phyloP scores from a whole-genome alignment of 257 asterid genomes.

The Ligustrum vulgare region DNA sequence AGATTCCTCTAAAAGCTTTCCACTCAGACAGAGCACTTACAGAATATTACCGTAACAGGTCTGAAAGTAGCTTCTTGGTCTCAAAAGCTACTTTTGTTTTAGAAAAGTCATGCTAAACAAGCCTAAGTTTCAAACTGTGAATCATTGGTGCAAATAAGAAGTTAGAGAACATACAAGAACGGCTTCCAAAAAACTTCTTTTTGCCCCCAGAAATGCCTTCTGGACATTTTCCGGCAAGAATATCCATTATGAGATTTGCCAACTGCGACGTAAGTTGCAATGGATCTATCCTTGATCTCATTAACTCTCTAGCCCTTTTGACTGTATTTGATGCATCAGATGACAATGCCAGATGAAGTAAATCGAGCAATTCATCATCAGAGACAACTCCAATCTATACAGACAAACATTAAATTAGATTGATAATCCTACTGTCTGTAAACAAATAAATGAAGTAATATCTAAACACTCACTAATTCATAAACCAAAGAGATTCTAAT shows the following conservation, averaged over 20 bases:
- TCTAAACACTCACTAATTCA: conserved; percentile 63
- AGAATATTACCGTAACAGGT: too few species aligned
- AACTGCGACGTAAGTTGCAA: conserved; percentile 84
- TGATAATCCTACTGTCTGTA: not conserved
- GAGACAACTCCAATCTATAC: conserved; percentile 86
- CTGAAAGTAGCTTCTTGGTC: too few species aligned
- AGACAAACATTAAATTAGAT: conserved; percentile 22
- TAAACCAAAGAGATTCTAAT: conserved; percentile 68
- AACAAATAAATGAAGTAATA: not conserved
- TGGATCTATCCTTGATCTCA: conserved; percentile 84
- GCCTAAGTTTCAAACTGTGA: too few species aligned
- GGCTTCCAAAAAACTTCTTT: conserved; percentile 46
- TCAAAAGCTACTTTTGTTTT: too few species aligned
- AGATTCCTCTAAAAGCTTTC: too few species aligned
- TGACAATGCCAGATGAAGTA: conserved; percentile 74
- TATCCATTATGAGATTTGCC: conserved; percentile 83
- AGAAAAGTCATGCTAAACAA: too few species aligned
- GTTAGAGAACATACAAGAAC: conserved; percentile 50
- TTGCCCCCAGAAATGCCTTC: conserved; percentile 49
- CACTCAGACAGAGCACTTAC: too few species aligned
- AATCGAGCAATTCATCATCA: conserved; percentile 83
- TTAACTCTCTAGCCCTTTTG: conserved; percentile 74
- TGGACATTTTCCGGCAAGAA: conserved; percentile 75
- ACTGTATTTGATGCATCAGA: conserved; percentile 84
- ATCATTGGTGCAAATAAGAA: not conserved